Base-by-base conservation (phyloP, 352 stramenopile species). In the Pythium dissimile region DNA sequence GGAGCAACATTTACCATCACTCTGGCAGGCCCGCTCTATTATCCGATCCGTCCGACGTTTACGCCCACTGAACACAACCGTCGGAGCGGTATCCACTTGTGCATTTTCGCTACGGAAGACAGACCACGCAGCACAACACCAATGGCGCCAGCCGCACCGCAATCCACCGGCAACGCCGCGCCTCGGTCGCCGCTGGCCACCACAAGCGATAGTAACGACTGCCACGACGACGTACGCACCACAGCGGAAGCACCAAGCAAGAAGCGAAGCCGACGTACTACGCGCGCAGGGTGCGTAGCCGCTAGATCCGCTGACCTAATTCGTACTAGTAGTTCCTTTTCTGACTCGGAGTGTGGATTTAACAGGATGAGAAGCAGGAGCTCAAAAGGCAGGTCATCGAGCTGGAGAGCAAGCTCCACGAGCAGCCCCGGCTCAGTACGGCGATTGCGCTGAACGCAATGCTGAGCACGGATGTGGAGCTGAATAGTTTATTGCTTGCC, bases 261-360 rank as follows among this genome's bases (percentile, higher is more conserved):
- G 43, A 61, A 61, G 54, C 54, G 54, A 62, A 55, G 20, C 24
- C 55, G 10, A 63, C 55, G 34, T 63, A 63, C 46, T 63, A 63
- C 18, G 54, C 44, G 16, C 54, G 54, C 54, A 62, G 48, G 44
- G 54, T 62, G n/a, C n/a, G 9, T 43, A 10, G 37, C 37, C 37
- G 37, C 9, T 43, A 21, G 42, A 49, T 23, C 34, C 12, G 5
- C 34, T 12, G 34, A 41, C 34, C 8, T 35, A 8, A 8, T 8
- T 20, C 34, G 34, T 20, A 41, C 31, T 8, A 35, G 8, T 35
- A n/a, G n/a, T n/a, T n/a, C n/a, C n/a, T n/a, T n/a, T 9, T 44
- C 7, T 13, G 15, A 8, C 21, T 50, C n/a, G 21, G 39, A 46
- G 13, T 46, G 5, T 46, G 5, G 3, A 16, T n/a, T 15, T 4